Evolutionary conservation across 2,329 filamentous ascomycete species (phyloP), one percentile per base, ranked within the genome.

Genomic region (Talaromyces funiculosus): DNA sequence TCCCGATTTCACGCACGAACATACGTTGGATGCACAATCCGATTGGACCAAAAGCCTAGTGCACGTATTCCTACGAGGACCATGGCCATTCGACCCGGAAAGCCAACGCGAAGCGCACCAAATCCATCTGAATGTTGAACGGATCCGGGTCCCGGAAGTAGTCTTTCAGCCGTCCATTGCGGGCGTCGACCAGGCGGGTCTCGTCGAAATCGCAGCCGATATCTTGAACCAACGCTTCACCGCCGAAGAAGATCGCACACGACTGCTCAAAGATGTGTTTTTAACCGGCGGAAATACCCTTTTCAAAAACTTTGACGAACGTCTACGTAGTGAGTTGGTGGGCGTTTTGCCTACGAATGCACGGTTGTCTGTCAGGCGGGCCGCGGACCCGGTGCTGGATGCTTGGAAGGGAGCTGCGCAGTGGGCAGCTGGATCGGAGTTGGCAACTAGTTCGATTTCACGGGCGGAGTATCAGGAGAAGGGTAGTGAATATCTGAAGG

Each of bases 11-110:
- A 92, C 89, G 1, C 93, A 97, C 74, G 88, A 97, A 65, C 87
- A 95, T 73, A 97, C 93, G 0, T 86, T 92, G 59, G 93, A 93
- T 66, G 92, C 93, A 0, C 91, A 97, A 75, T 88, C 87, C 29
- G 94, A 97, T 79, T 99, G 94, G 94, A 95, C 89, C 14, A 96
- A 94, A 74, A 90, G 86, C 51, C 81, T 97, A 53, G 79, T 97
- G 18, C 94, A 99, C 75, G 90, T 92, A 7, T 99, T 97, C 76
- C 79, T 90, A 38, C 89, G 92, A 58, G 94, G 94, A 0, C 90
- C 92, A 0, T 89, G 91, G 67, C 90, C 93, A 0, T 96, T 92
- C 66, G 89, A 97, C 66, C 78, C 86, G 0, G 86, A 91, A 60
- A 90, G 86, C 61, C 89, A 94, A 67, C 85, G 87, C 18, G 85